Evolutionary conservation across 1,284 basidiomycete genomes (phyloP), one percentile per base, ranked within the genome.

Genomic region (Golubevia sp.): DNA sequence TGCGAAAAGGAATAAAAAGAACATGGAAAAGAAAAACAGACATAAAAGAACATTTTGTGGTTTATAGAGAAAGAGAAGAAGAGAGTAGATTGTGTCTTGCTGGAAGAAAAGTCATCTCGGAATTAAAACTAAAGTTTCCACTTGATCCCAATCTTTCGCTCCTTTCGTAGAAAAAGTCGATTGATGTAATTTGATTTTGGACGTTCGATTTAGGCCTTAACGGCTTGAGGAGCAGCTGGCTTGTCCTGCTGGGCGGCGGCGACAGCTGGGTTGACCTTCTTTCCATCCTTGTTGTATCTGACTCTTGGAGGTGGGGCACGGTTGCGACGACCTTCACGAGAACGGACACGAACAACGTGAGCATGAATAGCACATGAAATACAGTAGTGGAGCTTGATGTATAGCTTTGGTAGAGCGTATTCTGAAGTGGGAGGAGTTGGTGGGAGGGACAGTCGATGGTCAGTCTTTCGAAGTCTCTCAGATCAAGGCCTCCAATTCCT

Each of bases 311-410:
- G 50, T 26, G 50, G 21, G 6, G 71, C 61, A 71, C 79, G 79
- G 74, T 67, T 78, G 60, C 79, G 74, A 52, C 80, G 77, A 53
- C 79, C 78, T 65, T 74, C 77, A 60, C 74, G 71, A 56, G 78
- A 81, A 49, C 80, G 76, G 8, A 83, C 80, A 68, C 80, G 77
- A 44, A 82, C 80, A 55, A 81, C 91, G 87, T 99, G 96, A 80
- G 95, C 95, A 89, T 99, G 96, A 86, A 99, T 98, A 54, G 96
- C 96, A 85, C 97, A 99, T 64, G 95, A 98, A 69, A 99, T 92
- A 86, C 96, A 99, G 89, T 99, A 99, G 61, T 90, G 91, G 77
- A 99, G 92, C 91, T 98, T 97, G 89, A 97, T 92, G 90, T 99
- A 99, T 74, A 99, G 87, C 87, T 99, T 99, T 69, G 96, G 96